Base-by-base conservation (phyloP, 1,139 yeast species). In the Hanseniaspora sp. region DNA sequence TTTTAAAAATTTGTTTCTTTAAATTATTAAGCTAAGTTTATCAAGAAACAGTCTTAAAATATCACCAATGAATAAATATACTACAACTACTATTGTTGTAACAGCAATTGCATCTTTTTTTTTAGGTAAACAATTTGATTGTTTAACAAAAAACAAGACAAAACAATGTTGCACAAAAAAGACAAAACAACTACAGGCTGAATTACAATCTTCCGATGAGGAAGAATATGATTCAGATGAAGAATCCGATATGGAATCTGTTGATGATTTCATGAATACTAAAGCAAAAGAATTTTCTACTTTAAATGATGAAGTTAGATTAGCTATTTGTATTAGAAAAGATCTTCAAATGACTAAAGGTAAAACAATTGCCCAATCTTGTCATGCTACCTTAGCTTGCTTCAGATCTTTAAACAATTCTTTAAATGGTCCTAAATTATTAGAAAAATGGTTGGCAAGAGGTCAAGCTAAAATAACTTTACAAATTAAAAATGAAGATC, bases 381-480 rank as follows among this genome's bases (percentile, higher is more conserved):
- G 88, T 53, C 99, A 92, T 71, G 98, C 98, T n/a, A 94, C 98
- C 0, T 74, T 92, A 48, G 92, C 95, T 0, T 79, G 94, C 60
- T 92, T 86, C 69, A 82, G 84, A 64, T 74, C 82, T 58, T 84
- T 87, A 66, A 71, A 77, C 30, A 74, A 72, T 5, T 80, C 86
- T 2, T 82, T 71, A 62, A 82, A 83, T 60, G 77, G 80, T 7
- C 71, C 71, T 28, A 51, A 51, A 39, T 69, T 84, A 76, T 73
- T 82, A 8, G 68, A 71, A n/a, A 74, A 92, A 62, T 92, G 99
- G 99, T 83, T 83, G 59, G 66, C 71, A 51, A 73, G 75, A 7
- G 99, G 98, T 0, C 97, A 90, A 68, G 96, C 97, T n/a, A 94
- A 92, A 68, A 87, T 92, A 59, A 83, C 97, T 0, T 71, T 92